Evolutionary conservation across 768 basidiomycete genomes (phyloP).

Genomic region (Russula olivacea): DNA sequence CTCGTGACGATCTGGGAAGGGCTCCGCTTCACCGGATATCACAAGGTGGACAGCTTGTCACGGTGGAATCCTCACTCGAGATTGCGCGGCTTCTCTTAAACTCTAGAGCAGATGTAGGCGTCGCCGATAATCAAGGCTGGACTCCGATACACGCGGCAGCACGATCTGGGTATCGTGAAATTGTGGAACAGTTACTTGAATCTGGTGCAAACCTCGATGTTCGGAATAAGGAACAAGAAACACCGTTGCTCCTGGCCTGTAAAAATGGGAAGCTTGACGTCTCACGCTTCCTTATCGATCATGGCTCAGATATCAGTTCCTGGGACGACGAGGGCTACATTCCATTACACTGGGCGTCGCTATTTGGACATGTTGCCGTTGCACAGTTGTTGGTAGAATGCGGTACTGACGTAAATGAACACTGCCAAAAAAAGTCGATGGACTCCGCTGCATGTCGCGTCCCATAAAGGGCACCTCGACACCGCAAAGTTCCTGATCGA

Average conservation of each 20-base stretch:
- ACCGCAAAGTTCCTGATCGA: neutral
- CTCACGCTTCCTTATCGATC: neutral
- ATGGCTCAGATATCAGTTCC: neutral
- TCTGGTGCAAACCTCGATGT: neutral
- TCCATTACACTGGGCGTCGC: neutral
- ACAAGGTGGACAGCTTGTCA: neutral
- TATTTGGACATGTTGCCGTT: neutral
- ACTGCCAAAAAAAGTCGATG: neutral
- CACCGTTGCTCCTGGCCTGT: neutral
- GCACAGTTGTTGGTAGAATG: neutral
- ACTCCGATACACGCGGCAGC: slow-evolving; percentile 10
- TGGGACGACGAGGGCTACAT: neutral
- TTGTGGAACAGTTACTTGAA: neutral
- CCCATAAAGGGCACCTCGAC: neutral
- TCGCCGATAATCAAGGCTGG: neutral
- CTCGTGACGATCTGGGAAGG: neutral
- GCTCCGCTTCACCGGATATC: neutral
- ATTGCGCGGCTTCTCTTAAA: neutral
- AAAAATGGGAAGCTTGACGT: neutral
- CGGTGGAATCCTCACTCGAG: neutral
- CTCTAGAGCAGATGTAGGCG: neutral
- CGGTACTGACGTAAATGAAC: neutral
- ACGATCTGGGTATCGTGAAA: neutral
- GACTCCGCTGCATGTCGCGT: neutral
- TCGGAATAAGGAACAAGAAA: neutral